Evolutionary conservation across 2,329 filamentous ascomycete genomes (phyloP), one percentile per base, ranked within the genome.

Genomic region (Sphaerulina musiva): DNA sequence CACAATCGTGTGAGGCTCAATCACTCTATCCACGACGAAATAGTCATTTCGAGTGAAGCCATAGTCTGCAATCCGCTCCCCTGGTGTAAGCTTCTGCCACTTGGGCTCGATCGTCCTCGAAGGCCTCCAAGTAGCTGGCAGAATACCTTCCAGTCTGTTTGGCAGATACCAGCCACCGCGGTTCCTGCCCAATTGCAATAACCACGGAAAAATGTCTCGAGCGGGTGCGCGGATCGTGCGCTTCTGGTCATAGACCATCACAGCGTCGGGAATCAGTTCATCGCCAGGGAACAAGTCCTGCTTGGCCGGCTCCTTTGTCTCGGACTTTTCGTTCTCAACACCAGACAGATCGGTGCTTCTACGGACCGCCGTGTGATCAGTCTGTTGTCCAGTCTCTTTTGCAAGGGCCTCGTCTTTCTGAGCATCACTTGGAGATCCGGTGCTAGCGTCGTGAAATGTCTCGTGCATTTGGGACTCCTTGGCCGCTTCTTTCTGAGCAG

Each of bases 121-220:
- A 17, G 61, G 58, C 8, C 47, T 54, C 55, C 53, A 60, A 14
- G 10, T 53, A 26, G 32, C 6, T 7, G 61, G 61, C 32, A 63
- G 36, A 14, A 55, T 49, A 14, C 48, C 51, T 34, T 63, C 61
- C 14, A 49, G 48, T 6, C 48, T 46, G 3, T 38, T 17, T 8
- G 61, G 61, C 20, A 51, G 45, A 41, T 63, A 63, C 61, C 61
- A 63, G 8, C 61, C 61, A 7, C 53, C 59, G 26, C 61, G 59
- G 23, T 57, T 54, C 46, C 62, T 63, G 38, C 61, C 61, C 1
- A 63, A 31, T 48, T 62, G 61, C n/a, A 59, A 29, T 10, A 63
- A 17, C 61, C 59, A 62, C 1, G 59, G 59, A 23, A 53, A 63
- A 12, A 62, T 52, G 10, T 54, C 61, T 31, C 45, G n/a, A 2